These are phyloP conservation scores for Thalassiosira mediterranea DNA, from an alignment of 352 stramenopile species.

Conservation along the genomic window DNA sequence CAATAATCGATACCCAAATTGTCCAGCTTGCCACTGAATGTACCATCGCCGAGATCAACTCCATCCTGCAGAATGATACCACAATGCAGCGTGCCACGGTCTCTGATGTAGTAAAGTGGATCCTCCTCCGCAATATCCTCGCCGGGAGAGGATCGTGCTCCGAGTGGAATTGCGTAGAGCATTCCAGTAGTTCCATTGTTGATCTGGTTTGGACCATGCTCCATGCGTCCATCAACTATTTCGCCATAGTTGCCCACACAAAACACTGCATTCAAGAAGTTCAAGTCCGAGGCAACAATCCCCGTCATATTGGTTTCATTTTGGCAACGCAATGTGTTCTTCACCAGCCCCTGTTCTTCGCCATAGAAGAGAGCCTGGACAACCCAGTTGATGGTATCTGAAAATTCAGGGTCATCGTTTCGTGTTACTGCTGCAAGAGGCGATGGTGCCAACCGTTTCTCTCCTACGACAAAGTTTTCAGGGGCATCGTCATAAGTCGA, in stretches of 20 bases:
- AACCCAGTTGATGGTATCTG: background rate
- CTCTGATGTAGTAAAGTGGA: slow-evolving; percentile 9
- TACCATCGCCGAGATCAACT: slow-evolving; percentile 1
- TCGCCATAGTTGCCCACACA: background rate
- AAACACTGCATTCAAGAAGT: background rate
- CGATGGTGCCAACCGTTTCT: slow-evolving; percentile 12
- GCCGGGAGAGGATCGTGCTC: slow-evolving; percentile 4
- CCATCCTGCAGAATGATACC: slow-evolving; percentile 6
- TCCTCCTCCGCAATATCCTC: background rate
- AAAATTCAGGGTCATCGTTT: background rate
- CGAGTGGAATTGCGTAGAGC: slow-evolving; percentile 35
- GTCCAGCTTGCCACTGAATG: background rate
- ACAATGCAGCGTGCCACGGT: slow-evolving; percentile 12
- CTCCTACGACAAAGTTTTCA: slow-evolving; percentile 12
- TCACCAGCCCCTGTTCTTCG: background rate
- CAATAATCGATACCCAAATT: slow-evolving; percentile 22
- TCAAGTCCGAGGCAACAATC: background rate
- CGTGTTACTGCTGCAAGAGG: background rate
- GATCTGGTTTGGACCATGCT: slow-evolving; percentile 44
- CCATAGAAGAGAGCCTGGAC: too few species aligned
- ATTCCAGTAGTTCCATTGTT: slow-evolving; percentile 46
- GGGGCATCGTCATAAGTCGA: too few species aligned
- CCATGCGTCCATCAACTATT: too few species aligned
- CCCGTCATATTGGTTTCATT: background rate
- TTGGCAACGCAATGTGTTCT: background rate